A percentile compares a stretch with the other conserved stretches of the same genome.
phyloP scores from a whole-genome alignment of 345 rosid species.

The Trapa incisa region DNA sequence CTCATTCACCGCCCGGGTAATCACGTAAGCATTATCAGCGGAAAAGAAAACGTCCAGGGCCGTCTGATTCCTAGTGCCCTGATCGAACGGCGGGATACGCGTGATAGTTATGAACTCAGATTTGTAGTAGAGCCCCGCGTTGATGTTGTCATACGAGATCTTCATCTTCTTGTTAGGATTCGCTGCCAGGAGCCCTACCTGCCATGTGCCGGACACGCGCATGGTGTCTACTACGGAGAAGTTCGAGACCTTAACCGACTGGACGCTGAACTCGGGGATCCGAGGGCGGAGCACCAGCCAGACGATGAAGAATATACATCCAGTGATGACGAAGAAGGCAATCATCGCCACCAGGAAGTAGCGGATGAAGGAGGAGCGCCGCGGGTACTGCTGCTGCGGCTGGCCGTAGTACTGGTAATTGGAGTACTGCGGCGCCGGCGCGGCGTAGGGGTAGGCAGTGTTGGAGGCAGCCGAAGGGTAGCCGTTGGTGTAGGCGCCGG shows the following conservation, averaged over 20 bases:
- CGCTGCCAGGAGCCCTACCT: slow-evolving; percentile 28
- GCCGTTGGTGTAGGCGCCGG: slow-evolving; percentile 38
- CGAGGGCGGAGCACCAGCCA: slow-evolving; percentile 69
- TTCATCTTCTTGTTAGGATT: slow-evolving; percentile 73
- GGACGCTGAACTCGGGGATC: slow-evolving; percentile 35
- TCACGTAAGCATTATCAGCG: slow-evolving; percentile 33
- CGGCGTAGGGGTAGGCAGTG: slow-evolving; percentile 32
- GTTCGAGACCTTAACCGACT: slow-evolving; percentile 43
- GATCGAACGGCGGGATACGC: slow-evolving; percentile 45
- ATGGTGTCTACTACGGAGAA: slow-evolving; percentile 32
- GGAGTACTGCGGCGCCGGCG: slow-evolving; percentile 15
- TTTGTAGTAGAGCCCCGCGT: slow-evolving; percentile 13
- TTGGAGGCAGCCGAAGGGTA: slow-evolving; percentile 21
- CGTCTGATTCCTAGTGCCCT: slow-evolving; percentile 32
- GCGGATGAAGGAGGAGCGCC: slow-evolving; percentile 38
- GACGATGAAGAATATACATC: slow-evolving; percentile 36
- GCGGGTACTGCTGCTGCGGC: slow-evolving; percentile 18
- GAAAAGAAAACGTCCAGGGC: slow-evolving; percentile 23
- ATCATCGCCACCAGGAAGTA: slow-evolving; percentile 23
- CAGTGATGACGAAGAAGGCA: slow-evolving; percentile 26
- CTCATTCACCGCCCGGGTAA: slow-evolving; percentile 6
- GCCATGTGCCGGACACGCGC: slow-evolving; percentile 44
- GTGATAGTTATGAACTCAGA: slow-evolving; percentile 26
- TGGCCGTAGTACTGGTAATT: slow-evolving; percentile 18
- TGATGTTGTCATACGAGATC: slow-evolving; percentile 27